Base-by-base conservation (phyloP, 768 basidiomycete genomes). In the Suillus variegatus region DNA sequence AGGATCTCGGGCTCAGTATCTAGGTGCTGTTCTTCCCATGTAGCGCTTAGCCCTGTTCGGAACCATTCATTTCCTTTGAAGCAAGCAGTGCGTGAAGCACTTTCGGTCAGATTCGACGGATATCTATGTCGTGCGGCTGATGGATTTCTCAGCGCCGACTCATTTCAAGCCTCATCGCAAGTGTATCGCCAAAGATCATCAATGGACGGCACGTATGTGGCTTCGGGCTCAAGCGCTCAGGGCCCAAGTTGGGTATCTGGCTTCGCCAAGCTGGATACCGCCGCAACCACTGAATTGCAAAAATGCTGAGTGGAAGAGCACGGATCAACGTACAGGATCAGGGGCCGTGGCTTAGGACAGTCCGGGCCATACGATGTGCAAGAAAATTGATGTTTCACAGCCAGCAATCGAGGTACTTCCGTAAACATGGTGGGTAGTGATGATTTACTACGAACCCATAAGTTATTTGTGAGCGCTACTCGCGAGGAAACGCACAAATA, bases 171-270 rank as follows among this genome's bases (percentile, higher is more conserved):
- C 32, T 32, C 6, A 32, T 32, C 32, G 32, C 32, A 32, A 32
- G 32, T 32, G 32, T 32, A 32, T 32, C 6, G 32, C 32, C 32
- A 32, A 32, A 32, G 12, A 25, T 46, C 44, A n/a, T 12, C 22
- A 51, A 51, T 14, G 22, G 25, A 51, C 41, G 10, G 82, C 80
- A 1, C 71, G 68, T 3, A 74, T 86, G 35, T 10, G 3, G 16
- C 67, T 69, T 2, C 83, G 84, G 2, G 32, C 32, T 32, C 32
- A 32, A 32, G 32, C 32, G 83, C 84, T 2, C 70, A 72, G 0
- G 78, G 74, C 44, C 68, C 66, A 40, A 84, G 79, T 65, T 75
- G 77, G 61, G 44, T 85, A 32, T 32, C 32, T 32, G 32, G 38
- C 81, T 82, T 64, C 84, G 46, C 20, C 20, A 46, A 4, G 46